These are phyloP conservation scores for Hygrophorus pudorinus DNA, from an alignment of 768 basidiomycete species.

Conservation along the genomic window DNA sequence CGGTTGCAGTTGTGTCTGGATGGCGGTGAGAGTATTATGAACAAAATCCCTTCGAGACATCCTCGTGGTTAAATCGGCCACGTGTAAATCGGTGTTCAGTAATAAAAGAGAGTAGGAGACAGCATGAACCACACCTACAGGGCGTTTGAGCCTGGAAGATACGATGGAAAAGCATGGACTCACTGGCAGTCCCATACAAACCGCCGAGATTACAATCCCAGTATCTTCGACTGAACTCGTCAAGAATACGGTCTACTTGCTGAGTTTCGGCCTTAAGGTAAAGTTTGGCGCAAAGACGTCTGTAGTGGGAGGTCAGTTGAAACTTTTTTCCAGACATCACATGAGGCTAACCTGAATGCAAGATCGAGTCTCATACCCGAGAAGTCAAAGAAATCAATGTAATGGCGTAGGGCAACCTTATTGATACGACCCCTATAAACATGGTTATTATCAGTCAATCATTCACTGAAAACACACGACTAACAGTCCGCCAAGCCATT, in stretches of 20 bases:
- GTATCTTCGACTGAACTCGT: conserved; percentile 82
- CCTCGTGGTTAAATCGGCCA: conserved; percentile 77
- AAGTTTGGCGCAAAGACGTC: conserved; percentile 83
- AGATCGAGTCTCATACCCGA: conserved; percentile 68
- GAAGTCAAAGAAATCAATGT: conserved; percentile 89
- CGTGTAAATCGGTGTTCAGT: conserved; percentile 95
- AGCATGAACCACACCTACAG: conserved; percentile 83
- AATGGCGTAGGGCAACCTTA: conserved; percentile 62
- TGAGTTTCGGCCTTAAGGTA: conserved; percentile 95
- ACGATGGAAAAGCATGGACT: conserved; percentile 22
- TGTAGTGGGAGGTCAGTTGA: conserved; percentile 18
- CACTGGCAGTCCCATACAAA: conserved; percentile 80
- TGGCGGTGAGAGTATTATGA: conserved; percentile 79
- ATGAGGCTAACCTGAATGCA: conserved; percentile 65
- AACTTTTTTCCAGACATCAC: conserved; percentile 1
- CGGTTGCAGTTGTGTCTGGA: conserved; percentile 69
- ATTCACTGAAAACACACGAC: conserved; percentile 25
- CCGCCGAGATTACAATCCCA: conserved; percentile 83
- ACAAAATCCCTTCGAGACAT: conserved; percentile 94
- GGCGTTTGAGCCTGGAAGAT: conserved; percentile 3
- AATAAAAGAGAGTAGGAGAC: conserved; percentile 88
- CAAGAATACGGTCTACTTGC: conserved; percentile 94
- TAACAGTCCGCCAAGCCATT: conserved; percentile 90
- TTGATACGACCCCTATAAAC: conserved; percentile 62
- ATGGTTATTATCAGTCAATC: not conserved